These are phyloP conservation scores for Graphilbum fragrans DNA, from an alignment of 2,329 filamentous ascomycete species.

Conservation along the genomic window DNA sequence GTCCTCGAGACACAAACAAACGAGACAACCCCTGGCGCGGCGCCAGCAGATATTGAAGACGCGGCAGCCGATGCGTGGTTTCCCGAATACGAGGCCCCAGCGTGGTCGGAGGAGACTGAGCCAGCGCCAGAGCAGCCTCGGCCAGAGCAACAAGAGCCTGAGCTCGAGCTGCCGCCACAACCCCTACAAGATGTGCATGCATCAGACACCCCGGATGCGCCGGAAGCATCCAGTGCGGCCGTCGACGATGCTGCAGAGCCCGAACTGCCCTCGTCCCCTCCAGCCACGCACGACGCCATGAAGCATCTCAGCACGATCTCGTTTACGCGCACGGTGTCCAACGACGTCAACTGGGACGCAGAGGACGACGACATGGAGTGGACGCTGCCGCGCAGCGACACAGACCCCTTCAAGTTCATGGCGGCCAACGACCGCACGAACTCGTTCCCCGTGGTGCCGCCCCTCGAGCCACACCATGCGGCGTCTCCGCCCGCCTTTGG, in stretches of 20 bases:
- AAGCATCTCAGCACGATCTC: slow-evolving; percentile 51
- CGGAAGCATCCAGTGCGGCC: not conserved
- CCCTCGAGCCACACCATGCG: slow-evolving; percentile 17
- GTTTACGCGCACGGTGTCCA: slow-evolving; percentile 51
- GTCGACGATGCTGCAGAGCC: not conserved
- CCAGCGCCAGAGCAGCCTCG: not conserved
- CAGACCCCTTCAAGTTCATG: slow-evolving; percentile 50
- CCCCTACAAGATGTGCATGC: no score
- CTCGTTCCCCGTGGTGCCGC: slow-evolving; percentile 48
- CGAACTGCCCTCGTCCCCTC: not conserved
- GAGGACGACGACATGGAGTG: slow-evolving; percentile 48
- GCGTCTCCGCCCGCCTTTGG: slow-evolving; percentile 6
- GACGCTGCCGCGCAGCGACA: slow-evolving; percentile 36
- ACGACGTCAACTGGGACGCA: slow-evolving; percentile 46
- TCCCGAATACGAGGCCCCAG: slow-evolving; percentile 15
- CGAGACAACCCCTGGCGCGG: not conserved
- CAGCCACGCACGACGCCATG: slow-evolving; percentile 9
- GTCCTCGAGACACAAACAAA: not conserved
- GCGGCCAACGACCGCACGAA: slow-evolving; percentile 45
- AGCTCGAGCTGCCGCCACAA: not conserved
- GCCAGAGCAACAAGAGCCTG: not conserved
- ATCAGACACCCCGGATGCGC: not conserved
- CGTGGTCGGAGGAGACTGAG: slow-evolving; percentile 2
- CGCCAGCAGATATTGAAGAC: slow-evolving; percentile 2
- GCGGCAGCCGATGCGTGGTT: slow-evolving; percentile 17